Base-by-base conservation (phyloP, 2,329 filamentous ascomycete species). In the Colletotrichum magnum region DNA sequence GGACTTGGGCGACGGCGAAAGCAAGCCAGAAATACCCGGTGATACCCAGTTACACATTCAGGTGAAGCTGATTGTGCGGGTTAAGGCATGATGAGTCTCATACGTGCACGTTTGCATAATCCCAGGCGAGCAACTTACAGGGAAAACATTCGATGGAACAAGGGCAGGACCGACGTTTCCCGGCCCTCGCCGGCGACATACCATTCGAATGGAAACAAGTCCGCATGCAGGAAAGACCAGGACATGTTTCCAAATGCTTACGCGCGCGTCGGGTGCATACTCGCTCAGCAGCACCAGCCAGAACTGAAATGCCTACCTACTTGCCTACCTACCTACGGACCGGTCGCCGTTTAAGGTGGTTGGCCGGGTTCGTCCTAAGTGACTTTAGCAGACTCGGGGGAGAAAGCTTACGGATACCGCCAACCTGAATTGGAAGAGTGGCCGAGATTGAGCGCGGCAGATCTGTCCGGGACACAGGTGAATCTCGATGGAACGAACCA, bases 371-470 rank as follows among this genome's bases (percentile, higher is more conserved):
- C 67, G 57, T 69, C 67, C 63, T 68, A 51, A n/a, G 50, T 13
- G 15, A 58, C 41, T 21, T n/a, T 18, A 52, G 28, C 28, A 51
- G 39, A 43, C 36, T 24, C 51, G 32, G 64, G 58, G 43, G 39
- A 36, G 32, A 58, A 66, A 70, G 57, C 64, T 64, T 70, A 68
- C 21, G 21, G 21, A 24, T 24, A 24, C 43, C 53, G 54, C 68
- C 68, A 70, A 58, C 64, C 68, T 64, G 68, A 70, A 70, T 54
- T 32, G 68, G 68, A 70, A 70, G 68, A 68, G 51, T 70, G 58
- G 39, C 68, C 68, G 68, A 70, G 64, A 59, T 62, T 70, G 68
- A 51, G 58, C 50, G 43, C 32, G 57, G 63, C 62, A 69, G 62
- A 69, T 67, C 62, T 69, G 56, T 41, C 67, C 45, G 51, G 50